Conservation (phyloP, 169 alveolate genomes). For the Babesia sp. region DNA sequence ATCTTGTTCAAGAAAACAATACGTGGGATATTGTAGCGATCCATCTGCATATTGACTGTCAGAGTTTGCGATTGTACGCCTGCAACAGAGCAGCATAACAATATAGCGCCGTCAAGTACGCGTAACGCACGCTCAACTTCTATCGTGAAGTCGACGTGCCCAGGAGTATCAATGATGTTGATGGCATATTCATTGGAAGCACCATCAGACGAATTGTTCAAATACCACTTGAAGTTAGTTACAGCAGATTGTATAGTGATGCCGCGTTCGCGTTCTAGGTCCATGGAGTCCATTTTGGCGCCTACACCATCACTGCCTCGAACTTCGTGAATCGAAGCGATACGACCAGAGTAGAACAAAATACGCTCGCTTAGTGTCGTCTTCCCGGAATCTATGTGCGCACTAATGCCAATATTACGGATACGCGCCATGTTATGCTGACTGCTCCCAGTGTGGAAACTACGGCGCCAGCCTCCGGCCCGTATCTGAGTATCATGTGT, state of each 20-base stretch:
- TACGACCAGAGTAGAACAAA: conserved; percentile 83
- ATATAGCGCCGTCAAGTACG: conserved; percentile 95
- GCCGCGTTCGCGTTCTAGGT: conserved; percentile 95
- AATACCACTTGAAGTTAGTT: conserved; percentile 88
- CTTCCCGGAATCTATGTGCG: conserved; percentile 97
- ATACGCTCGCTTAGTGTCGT: conserved; percentile 96
- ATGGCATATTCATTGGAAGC: conserved; percentile 68
- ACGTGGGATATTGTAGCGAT: conserved; percentile 92
- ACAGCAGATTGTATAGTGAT: conserved; percentile 96
- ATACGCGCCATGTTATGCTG: conserved; percentile 66
- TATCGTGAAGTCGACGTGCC: conserved; percentile 98
- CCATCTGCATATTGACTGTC: conserved; percentile 96
- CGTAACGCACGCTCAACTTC: conserved; percentile 97
- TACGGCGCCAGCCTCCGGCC: conserved; percentile 22
- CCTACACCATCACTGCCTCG: conserved; percentile 95
- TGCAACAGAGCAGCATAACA: conserved; percentile 93
- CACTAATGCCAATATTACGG: conserved; percentile 95
- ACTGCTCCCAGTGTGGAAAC: conserved; percentile 45
- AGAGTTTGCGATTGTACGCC: conserved; percentile 96
- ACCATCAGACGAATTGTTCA: conserved; percentile 18
- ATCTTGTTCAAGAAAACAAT: conserved; percentile 91
- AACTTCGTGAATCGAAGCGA: conserved; percentile 92
- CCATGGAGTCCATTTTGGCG: conserved; percentile 98
- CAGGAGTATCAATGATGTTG: conserved; percentile 98
- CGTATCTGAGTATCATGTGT: not conserved